Conservation (phyloP, 2,329 filamentous ascomycete genomes). For the Zymoseptoria crescenta region DNA sequence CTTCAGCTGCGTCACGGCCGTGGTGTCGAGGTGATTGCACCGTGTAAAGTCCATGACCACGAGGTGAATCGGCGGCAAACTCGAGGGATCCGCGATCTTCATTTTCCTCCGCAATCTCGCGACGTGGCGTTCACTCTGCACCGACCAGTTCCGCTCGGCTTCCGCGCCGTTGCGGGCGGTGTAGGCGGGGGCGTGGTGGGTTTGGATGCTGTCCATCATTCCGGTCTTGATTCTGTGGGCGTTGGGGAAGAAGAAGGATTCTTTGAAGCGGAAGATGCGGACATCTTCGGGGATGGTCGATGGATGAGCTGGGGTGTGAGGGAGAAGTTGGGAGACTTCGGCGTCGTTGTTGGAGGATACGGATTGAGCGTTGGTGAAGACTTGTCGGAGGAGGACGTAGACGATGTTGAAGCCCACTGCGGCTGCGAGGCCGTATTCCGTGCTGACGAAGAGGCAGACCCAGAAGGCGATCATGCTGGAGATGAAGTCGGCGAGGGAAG, state of each 20-base stretch:
- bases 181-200: slow-evolving; percentile 36
- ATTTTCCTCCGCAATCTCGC: slow-evolving; percentile 38
- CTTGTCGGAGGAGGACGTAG: slow-evolving; percentile 52
- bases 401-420: slow-evolving; percentile 45
- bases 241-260: slow-evolving; percentile 55
- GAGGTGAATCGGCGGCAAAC: slow-evolving; percentile 36
- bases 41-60: slow-evolving; percentile 48
- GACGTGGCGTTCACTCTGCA: slow-evolving; percentile 43
- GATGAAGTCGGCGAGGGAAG: slow-evolving; percentile 57
- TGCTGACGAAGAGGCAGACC: slow-evolving; percentile 54
- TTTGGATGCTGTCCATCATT: slow-evolving; percentile 46
- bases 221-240: slow-evolving; percentile 46
- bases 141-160: slow-evolving; percentile 47
- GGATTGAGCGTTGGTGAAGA: slow-evolving; percentile 43
- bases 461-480: slow-evolving; percentile 57
- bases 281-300: slow-evolving; percentile 39
- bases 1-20: slow-evolving; percentile 43
- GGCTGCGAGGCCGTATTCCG: slow-evolving; percentile 52
- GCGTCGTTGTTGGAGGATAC: slow-evolving; percentile 12
- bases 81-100: slow-evolving; percentile 27
- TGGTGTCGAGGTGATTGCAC: slow-evolving; percentile 48
- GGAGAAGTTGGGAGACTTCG: slow-evolving; percentile 11
- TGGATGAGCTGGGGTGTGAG: slow-evolving; percentile 5
- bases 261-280: slow-evolving; percentile 50
- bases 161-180: slow-evolving; percentile 30